Base-by-base conservation (phyloP, 352 stramenopile genomes). In the Phytophthora tentaculata region DNA sequence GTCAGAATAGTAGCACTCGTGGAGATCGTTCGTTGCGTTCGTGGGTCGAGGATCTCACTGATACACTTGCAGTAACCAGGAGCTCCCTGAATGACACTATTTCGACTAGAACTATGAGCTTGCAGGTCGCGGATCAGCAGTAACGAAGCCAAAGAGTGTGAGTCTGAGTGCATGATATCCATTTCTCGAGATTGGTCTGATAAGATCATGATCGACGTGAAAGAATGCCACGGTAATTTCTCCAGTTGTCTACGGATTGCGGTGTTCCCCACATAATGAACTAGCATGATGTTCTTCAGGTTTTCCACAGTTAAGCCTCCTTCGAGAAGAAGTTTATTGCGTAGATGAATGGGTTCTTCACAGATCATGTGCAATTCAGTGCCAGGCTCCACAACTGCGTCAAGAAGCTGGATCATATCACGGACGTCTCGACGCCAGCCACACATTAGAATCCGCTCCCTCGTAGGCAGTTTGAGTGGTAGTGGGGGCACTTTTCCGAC, bases 351-450 rank as follows among this genome's bases (percentile, higher is more conserved):
- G 0, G 84, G 83, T n/a, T 95, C 81, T 53, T 89, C 79, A 26
- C 89, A 95, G 53, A 97, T 78, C 51, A 97, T 89, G 59, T 94
- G 83, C 4, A 97, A 56, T 51, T 95, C 84, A 0, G 80, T 92
- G 20, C 64, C 76, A 7, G 67, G 64, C 2, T 73, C 47, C 1
- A 94, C 87, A 13, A 95, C 58, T 9, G 84, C 77, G 59, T 97
- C 87, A 8, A 97, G 79, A 22, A 95, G 57, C 37, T 77, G 67
- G 49, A 97, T 92, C 77, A 97, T 95, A 47, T 97, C 89, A 23
- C 88, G 85, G 35, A 97, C 89, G 61, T 97, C 90, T 41, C 90
- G 84, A 37, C 89, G 84, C 90, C 90, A 97, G 0, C 90, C 90
- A 49, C 84, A 96, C 71, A 96, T 92, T 39, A 97, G 56, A 54